Evolutionary conservation across 352 stramenopile genomes (phyloP).

Genomic region (Phytophthora chlamydospora): DNA sequence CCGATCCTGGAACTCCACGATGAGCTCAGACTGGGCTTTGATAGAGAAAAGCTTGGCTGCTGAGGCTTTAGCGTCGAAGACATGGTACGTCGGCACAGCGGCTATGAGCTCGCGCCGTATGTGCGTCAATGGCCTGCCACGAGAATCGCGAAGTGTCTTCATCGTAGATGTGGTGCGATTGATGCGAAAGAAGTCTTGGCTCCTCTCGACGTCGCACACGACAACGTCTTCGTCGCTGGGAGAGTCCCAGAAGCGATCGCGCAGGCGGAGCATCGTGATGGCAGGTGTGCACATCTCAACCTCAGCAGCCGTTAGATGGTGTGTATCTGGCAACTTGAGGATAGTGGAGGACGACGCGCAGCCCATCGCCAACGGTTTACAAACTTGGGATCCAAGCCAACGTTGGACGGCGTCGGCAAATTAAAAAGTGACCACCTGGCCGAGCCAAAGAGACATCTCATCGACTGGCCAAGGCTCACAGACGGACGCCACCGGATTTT

Average conservation of each 20-base stretch:
- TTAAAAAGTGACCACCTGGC: conserved; percentile 27
- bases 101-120: conserved; percentile 46
- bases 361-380: conserved; percentile 26
- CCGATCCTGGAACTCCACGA: conserved; percentile 33
- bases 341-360: conserved; percentile 42
- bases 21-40: conserved; percentile 40
- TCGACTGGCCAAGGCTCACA: conserved; percentile 4
- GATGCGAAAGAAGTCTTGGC: conserved; percentile 40
- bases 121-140: conserved; percentile 38
- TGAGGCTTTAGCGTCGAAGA: conserved; percentile 37
- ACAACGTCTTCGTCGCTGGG: conserved; percentile 40
- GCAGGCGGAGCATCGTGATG: conserved; percentile 42
- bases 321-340: conserved; percentile 23
- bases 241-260: conserved; percentile 41
- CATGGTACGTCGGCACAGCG: conserved; percentile 43
- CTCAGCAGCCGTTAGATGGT: conserved; percentile 25
- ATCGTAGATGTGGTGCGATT: conserved; percentile 35
- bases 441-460: conserved; percentile 7
- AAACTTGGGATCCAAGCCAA: background rate
- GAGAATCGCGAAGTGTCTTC: conserved; percentile 40
- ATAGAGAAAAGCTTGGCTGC: conserved; percentile 43
- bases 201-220: conserved; percentile 37
- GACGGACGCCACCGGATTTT: conserved; percentile 8
- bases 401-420: conserved; percentile 8
- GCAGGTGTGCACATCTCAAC: conserved; percentile 30